These are phyloP conservation scores for Rhizophora mangle DNA, from an alignment of 345 rosid species.

Conservation along the genomic window DNA sequence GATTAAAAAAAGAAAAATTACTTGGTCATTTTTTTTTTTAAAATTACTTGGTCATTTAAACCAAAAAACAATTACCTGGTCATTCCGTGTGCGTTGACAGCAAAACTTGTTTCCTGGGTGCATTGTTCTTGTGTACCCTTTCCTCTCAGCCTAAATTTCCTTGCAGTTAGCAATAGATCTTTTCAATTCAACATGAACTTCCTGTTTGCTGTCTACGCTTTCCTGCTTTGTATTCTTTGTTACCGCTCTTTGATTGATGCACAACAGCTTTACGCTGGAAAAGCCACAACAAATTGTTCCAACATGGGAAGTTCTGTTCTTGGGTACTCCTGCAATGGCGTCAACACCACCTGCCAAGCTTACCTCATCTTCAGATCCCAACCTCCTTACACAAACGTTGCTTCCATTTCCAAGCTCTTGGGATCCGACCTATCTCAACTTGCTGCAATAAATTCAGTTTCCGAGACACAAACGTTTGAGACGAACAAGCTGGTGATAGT, in stretches of 20 bases:
- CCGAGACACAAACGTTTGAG: conserved; percentile 34
- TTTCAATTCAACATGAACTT: conserved; percentile 23
- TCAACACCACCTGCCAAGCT: conserved; percentile 50
- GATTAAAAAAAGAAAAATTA: no score
- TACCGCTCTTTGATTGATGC: conserved; percentile 31
- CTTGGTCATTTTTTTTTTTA: no score
- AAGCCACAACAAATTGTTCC: conserved; percentile 38
- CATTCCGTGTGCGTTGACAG: no score
- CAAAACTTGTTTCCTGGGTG: no score
- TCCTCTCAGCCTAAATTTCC: no score
- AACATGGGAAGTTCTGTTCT: conserved; percentile 42
- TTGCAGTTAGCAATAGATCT: no score
- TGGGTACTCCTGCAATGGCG: conserved; percentile 79
- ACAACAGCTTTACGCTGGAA: conserved; percentile 67
- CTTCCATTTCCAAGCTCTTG: conserved; percentile 54
- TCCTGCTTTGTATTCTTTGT: conserved; percentile 14
- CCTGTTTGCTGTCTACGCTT: conserved; percentile 11
- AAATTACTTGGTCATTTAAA: no score
- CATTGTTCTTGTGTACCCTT: no score
- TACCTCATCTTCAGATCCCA: conserved; percentile 62
- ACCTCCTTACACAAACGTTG: conserved; percentile 44
- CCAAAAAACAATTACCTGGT: no score
- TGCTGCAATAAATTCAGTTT: conserved; percentile 43
- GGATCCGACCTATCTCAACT: conserved; percentile 44
- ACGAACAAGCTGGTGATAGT: conserved; percentile 48